Percentiles rank a stretch among this genome's conserved stretches.
Conservation (phyloP, 345 rosid species). For the Schrenkiella parvula region DNA sequence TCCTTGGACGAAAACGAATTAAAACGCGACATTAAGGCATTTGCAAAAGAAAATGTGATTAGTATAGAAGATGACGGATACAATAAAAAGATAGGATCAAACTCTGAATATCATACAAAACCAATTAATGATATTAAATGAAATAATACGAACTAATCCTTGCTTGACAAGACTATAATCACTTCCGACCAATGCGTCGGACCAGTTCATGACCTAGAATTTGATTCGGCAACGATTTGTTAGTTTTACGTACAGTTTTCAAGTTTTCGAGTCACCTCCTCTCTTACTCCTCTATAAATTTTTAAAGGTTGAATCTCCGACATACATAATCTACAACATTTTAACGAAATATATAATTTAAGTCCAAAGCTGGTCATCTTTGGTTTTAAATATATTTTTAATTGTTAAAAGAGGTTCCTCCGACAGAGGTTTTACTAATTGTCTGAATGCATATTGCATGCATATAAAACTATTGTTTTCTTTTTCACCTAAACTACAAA, state of each 20-base stretch:
- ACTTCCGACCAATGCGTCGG: not conserved
- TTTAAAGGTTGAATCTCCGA: not conserved
- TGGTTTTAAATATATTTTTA: not conserved
- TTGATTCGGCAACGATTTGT: not conserved
- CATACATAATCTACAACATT: not conserved
- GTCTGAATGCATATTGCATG: not conserved
- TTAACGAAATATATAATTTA: not conserved
- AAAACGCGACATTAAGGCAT: not conserved
- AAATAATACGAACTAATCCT: not conserved
- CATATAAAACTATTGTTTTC: not conserved
- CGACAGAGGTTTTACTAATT: not conserved
- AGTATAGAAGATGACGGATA: not conserved
- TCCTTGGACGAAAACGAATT: not conserved
- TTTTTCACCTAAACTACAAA: constrained; percentile 9
- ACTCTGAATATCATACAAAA: not conserved
- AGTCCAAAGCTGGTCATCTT: not conserved
- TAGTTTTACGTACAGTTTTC: too few species aligned
- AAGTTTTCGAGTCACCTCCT: not conserved
- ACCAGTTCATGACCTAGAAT: not conserved
- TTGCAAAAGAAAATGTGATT: not conserved
- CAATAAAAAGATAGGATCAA: not conserved
- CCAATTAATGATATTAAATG: not conserved
- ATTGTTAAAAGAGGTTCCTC: not conserved
- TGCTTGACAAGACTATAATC: not conserved
- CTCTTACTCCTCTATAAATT: not conserved